Conservation (phyloP, 768 basidiomycete genomes). For the Coprinopsis cinerea region DNA sequence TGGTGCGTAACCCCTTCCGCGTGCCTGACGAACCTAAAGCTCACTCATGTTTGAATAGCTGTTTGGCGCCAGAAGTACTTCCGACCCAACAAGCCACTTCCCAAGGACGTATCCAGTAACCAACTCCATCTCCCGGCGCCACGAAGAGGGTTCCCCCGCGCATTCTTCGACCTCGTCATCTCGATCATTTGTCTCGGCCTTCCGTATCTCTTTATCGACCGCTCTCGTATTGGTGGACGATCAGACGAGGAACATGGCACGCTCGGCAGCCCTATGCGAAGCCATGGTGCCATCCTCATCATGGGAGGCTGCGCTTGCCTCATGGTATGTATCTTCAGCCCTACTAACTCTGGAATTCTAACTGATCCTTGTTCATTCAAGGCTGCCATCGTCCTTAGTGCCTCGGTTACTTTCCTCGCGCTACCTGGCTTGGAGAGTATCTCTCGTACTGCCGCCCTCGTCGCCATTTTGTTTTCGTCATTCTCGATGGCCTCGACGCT, state of each 20-base stretch:
- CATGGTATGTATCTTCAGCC: constrained; percentile 39
- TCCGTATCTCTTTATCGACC: constrained; percentile 67
- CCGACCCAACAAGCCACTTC: constrained; percentile 63
- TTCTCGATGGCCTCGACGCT: constrained; percentile 66
- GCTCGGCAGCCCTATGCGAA: background rate
- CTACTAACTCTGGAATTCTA: constrained; percentile 5
- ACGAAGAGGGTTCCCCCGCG: constrained; percentile 40
- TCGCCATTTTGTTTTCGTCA: constrained; percentile 63
- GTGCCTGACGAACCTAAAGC: background rate
- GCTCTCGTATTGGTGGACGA: constrained; percentile 36
- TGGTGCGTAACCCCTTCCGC: constrained; percentile 34
- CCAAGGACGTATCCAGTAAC: constrained; percentile 37
- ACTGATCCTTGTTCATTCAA: constrained; percentile 23
- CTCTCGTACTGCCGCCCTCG: constrained; percentile 57
- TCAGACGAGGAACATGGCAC: constrained; percentile 33
- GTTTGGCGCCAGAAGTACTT: constrained; percentile 70
- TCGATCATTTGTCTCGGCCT: constrained; percentile 70
- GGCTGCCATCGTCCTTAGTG: constrained; percentile 78
- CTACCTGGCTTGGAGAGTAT: constrained; percentile 67
- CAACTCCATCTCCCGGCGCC: constrained; percentile 22
- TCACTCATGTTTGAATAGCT: constrained; percentile 25
- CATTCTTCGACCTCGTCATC: constrained; percentile 50
- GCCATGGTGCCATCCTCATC: constrained; percentile 52
- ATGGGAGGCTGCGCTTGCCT: constrained; percentile 62
- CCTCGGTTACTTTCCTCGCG: constrained; percentile 76